Evolutionary conservation across 768 basidiomycete species (phyloP), one percentile per base, ranked within the genome.

Genomic region (Boletus vermiculosoides): DNA sequence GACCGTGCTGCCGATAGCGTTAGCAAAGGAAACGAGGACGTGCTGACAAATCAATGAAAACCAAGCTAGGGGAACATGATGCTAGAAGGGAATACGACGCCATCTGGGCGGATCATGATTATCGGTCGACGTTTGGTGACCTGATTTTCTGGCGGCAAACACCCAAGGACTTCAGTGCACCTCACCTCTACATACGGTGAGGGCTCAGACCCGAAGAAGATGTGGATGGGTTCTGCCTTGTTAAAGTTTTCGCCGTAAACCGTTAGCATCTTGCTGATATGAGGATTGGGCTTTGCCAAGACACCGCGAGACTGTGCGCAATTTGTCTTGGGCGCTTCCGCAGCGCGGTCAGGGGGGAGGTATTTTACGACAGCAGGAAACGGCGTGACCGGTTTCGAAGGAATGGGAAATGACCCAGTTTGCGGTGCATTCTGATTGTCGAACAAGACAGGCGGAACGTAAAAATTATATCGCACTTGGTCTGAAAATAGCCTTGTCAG

Each of bases 381-480:
- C 1, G 91, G 88, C 18, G 93, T 93, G 58, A 94, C 83, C 11
- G 89, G 88, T 66, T 90, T 91, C 34, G 85, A 83, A 18, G 90
- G 88, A 55, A 88, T 83, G 33, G 89, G 88, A 80, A 87, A 92
- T 22, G 88, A 86, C 7, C 84, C 81, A 9, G 79, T 84, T 65
- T 83, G 84, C 20, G 84, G 77, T n/a, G 83, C 81, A 59, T 84
- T 85, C 70, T 88, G 89, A 63, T 85, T 85, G 76, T 92, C 90
- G 68, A 89, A 91, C 44, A 94, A 77, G 25, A 87, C 82, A 1
- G 90, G 90, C 33, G 93, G 93, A 13, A 94, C 87, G 67, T 92
- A 94, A 73, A 94, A 95, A 73, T 94, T 93, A 76, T 94, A 94
- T 59, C 93, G 87, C 52, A 93, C 83, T 83, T 94, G 90, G 67